Evolutionary conservation across 495 filamentous ascomycete species (phyloP), one percentile per base, ranked within the genome.

Genomic region (Neurospora pannonica): DNA sequence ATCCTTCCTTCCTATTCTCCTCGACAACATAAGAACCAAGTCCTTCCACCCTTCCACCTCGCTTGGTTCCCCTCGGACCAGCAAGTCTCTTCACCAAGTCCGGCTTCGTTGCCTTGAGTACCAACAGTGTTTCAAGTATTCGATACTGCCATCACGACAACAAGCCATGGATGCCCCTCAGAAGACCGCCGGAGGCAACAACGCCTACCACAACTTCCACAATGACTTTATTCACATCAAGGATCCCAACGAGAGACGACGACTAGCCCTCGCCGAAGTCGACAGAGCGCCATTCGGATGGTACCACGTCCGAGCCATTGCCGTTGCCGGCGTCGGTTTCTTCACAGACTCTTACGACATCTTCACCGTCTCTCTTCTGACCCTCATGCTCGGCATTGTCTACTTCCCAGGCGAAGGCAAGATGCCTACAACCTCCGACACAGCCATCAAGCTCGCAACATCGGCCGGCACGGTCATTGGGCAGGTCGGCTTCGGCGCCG

Each of bases 381-480:
- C 83, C 80, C 86, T 84, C 74, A 93, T 94, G 90, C 80, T 93
- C 71, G 92, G 92, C 72, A 85, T 94, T n/a, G 91, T 92, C 73
- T 94, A 88, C 86, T 93, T 86, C 83, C 86, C 81, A 62, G 80
- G 79, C 54, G 62, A 75, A 31, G 88, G 91, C 43, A 74, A 78
- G 4, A 91, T 93, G 78, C 90, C 90, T 34, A 86, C 84, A 71
- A 83, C 80, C 74, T 88, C 90, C 10, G 92, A 95, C 78, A 95
- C 92, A 3, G 93, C 92, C 70, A 94, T 97, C 85, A 97, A 97
- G 82, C 90, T 94, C 17, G 88, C 94, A 9, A 96, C 94, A n/a
- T 95, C 92, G 11, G 91, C 89, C 73, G 94, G 94, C 60, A 97
- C 93, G 34, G 93, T 97, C 75, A 83, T 97, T 74, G 94, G 94